Base-by-base conservation (phyloP, 129 eudicot genomes). In the Ambrosia artemisiifolia region DNA sequence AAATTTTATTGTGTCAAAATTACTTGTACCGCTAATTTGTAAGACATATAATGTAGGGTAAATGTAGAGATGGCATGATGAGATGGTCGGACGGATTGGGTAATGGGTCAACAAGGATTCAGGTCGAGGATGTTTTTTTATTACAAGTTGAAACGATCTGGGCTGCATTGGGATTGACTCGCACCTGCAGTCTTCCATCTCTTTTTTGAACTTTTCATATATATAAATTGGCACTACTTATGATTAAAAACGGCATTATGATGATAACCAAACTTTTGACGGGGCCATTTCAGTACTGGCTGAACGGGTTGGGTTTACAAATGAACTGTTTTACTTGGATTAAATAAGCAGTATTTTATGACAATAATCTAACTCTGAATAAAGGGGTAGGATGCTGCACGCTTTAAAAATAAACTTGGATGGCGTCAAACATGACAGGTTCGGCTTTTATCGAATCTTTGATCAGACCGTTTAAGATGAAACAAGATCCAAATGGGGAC, bases 1-100 rank as follows among this genome's bases (percentile, higher is more conserved):
- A 34, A 60, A 16, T 30, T 20, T 20, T 3, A 49, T 60, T 34
- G 40, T 44, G 61, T 68, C 43, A 32, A 30, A 68, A 86, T 48
- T 67, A 84, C 69, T 60, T 80, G 6, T 33, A 60, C 19, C 20
- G 7, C 47, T 62, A 43, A 2, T 62, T 62, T 14, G 2, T 1
- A 6, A 11, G 16, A 40, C 11, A 40, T 38, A 64, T 16, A 4
- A 3, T 38, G 34, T 32, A 36, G 17, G 51, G n/a, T 38, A 40
- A 9, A n/a, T 18, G 49, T 33, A 35, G 14, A n/a, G 1, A 44
- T 32, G 38, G 38, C 35, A 20, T 0, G 5, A 55, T 19, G 33
- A 6, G 10, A 33, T 2, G 14, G 34, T 55, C 2, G 34, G 33
- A 8, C 34, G 10, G 34, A 20, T 19, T 10, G 43, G 20, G 11